Evolutionary conservation across 129 eudicot genomes (phyloP).

Genomic region (Dittrichia graveolens): DNA sequence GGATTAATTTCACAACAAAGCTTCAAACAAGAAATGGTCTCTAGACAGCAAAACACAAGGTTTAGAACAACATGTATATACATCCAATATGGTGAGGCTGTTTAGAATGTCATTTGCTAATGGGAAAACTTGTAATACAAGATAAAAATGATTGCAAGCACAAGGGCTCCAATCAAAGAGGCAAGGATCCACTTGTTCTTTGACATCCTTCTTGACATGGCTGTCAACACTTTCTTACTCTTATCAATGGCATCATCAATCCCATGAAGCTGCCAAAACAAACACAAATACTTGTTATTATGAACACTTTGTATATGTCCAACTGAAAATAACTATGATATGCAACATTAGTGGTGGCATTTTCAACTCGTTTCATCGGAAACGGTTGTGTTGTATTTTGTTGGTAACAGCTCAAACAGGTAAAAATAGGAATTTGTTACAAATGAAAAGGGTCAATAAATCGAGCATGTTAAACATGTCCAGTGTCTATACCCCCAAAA

Average conservation of each 20-base stretch:
- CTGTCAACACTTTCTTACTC: conserved; percentile 81
- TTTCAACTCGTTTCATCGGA: too few species aligned
- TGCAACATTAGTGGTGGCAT: not conserved
- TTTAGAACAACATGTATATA: conserved; percentile 33
- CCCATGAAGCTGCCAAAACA: conserved; percentile 77
- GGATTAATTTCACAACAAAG: conserved; percentile 19
- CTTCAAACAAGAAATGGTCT: conserved; percentile 14
- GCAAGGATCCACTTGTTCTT: conserved; percentile 87
- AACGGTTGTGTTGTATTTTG: too few species aligned
- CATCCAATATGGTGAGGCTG: conserved; percentile 25
- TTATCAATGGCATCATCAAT: conserved; percentile 94
- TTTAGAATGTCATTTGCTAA: conserved; percentile 17
- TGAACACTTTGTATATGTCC: not conserved
- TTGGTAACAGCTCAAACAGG: too few species aligned
- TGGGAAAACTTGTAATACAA: conserved; percentile 68
- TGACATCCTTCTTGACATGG: conserved; percentile 90
- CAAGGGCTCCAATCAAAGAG: conserved; percentile 76
- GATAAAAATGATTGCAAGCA: conserved; percentile 76
- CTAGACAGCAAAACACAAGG: conserved; percentile 24
- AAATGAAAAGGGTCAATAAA: too few species aligned
- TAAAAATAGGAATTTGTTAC: too few species aligned
- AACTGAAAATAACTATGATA: not conserved
- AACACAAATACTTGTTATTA: not conserved
- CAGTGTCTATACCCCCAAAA: too few species aligned
- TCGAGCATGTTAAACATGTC: too few species aligned